A percentile compares a stretch with the other conserved stretches of the same genome.
phyloP scores from a whole-genome alignment of 140 eudicot genomes.

The Stevia rebaudiana region DNA sequence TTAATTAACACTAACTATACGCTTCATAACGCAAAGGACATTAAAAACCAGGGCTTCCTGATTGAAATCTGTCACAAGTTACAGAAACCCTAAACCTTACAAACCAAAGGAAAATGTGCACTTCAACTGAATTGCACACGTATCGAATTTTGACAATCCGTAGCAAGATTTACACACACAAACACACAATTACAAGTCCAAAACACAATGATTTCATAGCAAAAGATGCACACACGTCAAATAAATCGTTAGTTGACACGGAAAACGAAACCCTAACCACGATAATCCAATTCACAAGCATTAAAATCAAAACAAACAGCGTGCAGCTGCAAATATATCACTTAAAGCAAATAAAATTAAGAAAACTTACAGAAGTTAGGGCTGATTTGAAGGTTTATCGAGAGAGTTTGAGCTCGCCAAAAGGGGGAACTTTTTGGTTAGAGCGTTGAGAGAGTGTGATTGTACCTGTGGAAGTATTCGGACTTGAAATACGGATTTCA shows the following conservation, averaged over 20 bases:
- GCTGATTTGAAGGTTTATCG: conserved; percentile 18
- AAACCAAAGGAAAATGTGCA: conserved; percentile 2
- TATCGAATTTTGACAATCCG: conserved; percentile 5
- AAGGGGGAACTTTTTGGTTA: conserved; percentile 17
- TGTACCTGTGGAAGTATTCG: conserved; percentile 14
- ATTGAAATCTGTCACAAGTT: neutral
- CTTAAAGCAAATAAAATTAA: neutral
- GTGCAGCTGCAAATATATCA: neutral
- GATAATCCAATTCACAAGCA: conserved; percentile 11
- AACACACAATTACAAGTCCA: neutral
- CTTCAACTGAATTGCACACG: neutral
- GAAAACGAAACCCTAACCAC: conserved; percentile 28
- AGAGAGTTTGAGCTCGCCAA: conserved; percentile 13
- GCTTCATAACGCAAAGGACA: neutral
- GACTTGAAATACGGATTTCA: conserved; percentile 36
- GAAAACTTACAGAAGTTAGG: conserved; percentile 25
- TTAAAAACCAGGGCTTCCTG: neutral
- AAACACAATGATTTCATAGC: conserved; percentile 7
- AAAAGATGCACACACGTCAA: neutral
- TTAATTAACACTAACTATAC: neutral
- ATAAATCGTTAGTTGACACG: conserved; percentile 3
- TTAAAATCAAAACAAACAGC: neutral
- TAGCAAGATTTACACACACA: conserved; percentile 13
- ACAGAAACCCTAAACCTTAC: conserved; percentile 13
- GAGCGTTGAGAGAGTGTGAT: conserved; percentile 20